These are phyloP conservation scores for Leccinum variicolor DNA, from an alignment of 768 basidiomycete species.

Conservation along the genomic window DNA sequence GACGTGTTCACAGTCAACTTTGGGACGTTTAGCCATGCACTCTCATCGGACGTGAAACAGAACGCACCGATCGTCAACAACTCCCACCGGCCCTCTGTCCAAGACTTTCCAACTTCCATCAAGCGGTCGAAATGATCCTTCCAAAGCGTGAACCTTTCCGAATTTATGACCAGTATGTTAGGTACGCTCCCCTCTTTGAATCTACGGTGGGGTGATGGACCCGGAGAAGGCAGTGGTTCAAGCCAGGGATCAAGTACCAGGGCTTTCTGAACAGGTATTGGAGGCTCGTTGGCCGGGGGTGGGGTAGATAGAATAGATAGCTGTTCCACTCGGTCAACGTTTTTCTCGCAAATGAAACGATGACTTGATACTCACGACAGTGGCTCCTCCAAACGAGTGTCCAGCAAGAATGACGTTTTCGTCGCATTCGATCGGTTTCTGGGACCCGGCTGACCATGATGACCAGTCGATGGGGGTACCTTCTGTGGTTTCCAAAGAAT, in stretches of 20 bases:
- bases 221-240: constrained; percentile 65
- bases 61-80: constrained; percentile 50
- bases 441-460: constrained; percentile 38
- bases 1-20: constrained; percentile 24
- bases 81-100: constrained; percentile 46
- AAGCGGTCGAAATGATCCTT: constrained; percentile 65
- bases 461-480: constrained; percentile 32
- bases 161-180: constrained; percentile 65
- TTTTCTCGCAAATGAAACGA: neutral
- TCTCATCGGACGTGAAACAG: neutral
- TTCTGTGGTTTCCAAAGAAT: constrained; percentile 39
- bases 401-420: constrained; percentile 42
- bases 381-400: constrained; percentile 58
- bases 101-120: constrained; percentile 47
- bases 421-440: constrained; percentile 31
- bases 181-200: constrained; percentile 24
- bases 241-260: constrained; percentile 83
- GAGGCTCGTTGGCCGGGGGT: constrained; percentile 38
- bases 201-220: constrained; percentile 32
- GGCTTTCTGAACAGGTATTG: constrained; percentile 53
- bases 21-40: neutral
- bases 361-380: constrained; percentile 37
- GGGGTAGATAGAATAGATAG: constrained; percentile 53
- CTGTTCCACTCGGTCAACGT: constrained; percentile 28
- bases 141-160: constrained; percentile 79